Evolutionary conservation across 2,329 filamentous ascomycete species (phyloP).

Genomic region (Ustulina deusta): DNA sequence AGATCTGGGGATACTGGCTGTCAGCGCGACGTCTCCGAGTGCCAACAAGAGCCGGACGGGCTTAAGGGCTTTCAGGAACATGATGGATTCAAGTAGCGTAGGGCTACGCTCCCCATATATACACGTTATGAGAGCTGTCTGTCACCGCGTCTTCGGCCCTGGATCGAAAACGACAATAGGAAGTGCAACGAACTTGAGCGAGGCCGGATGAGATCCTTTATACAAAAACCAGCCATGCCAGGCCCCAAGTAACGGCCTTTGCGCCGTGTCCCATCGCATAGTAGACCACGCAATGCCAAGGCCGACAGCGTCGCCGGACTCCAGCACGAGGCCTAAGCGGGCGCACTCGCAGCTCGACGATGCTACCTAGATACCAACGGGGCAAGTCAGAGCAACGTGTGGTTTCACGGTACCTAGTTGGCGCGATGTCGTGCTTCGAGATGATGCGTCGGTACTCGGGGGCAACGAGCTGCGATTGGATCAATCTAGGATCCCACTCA

Average conservation of each 20-base stretch:
- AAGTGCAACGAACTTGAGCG: slow-evolving; percentile 26
- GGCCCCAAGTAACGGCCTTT: slow-evolving; percentile 28
- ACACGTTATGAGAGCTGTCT: background rate
- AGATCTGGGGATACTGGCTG: slow-evolving; percentile 38
- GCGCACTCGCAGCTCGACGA: slow-evolving; percentile 12
- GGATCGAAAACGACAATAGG: slow-evolving; percentile 1
- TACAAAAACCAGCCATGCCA: slow-evolving; percentile 34
- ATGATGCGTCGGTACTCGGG: slow-evolving; percentile 28
- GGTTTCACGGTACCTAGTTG: slow-evolving; percentile 14
- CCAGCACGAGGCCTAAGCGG: slow-evolving; percentile 3
- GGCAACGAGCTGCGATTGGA: slow-evolving; percentile 25
- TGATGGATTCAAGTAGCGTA: slow-evolving; percentile 20
- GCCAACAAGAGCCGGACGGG: slow-evolving; percentile 37
- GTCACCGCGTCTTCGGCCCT: background rate
- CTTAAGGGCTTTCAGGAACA: slow-evolving; percentile 32
- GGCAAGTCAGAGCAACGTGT: slow-evolving; percentile 2
- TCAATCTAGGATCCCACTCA: background rate
- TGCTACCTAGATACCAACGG: slow-evolving; percentile 13
- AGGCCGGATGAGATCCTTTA: slow-evolving; percentile 35
- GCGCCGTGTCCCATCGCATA: slow-evolving; percentile 37
- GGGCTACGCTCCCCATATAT: slow-evolving; percentile 1
- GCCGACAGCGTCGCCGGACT: slow-evolving; percentile 3
- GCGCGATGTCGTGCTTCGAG: slow-evolving; percentile 33
- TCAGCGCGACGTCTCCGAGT: slow-evolving; percentile 37
- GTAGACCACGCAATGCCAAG: slow-evolving; percentile 14